Percentiles rank a stretch among this genome's conserved stretches.
Evolutionary conservation across 2,329 filamentous ascomycete genomes (phyloP).

Genomic region (Hirsutella thompsonii): DNA sequence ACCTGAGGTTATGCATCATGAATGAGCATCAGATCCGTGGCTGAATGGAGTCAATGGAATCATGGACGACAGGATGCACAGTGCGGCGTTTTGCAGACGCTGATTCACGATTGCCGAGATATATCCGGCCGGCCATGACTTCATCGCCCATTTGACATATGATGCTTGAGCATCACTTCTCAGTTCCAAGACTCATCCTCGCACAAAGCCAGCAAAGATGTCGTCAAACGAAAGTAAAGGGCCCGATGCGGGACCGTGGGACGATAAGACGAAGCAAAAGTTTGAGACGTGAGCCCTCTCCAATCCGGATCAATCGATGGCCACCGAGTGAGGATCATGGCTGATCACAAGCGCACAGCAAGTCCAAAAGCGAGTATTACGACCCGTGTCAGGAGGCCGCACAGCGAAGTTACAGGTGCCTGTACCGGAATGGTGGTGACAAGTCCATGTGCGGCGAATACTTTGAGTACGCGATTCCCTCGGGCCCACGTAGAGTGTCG

Average conservation of each 20-base stretch:
- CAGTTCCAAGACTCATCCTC: background rate
- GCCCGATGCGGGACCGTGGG: slow-evolving; percentile 32
- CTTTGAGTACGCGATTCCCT: slow-evolving; percentile 60
- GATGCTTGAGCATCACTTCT: too few species aligned
- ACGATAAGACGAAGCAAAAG: slow-evolving; percentile 45
- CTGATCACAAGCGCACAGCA: slow-evolving; percentile 42
- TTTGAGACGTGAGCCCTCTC: slow-evolving; percentile 54
- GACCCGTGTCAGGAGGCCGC: slow-evolving; percentile 95
- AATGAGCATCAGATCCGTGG: background rate
- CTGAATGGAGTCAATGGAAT: background rate
- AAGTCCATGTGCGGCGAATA: slow-evolving; percentile 86
- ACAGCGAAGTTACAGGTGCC: slow-evolving; percentile 68
- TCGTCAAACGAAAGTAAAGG: slow-evolving; percentile 6
- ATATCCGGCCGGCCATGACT: slow-evolving; percentile 7
- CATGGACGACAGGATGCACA: background rate
- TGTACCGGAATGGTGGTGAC: slow-evolving; percentile 81
- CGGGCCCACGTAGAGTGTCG: too few species aligned
- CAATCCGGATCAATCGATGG: too few species aligned
- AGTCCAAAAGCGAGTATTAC: slow-evolving; percentile 78
- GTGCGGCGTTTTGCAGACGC: background rate
- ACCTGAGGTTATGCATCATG: background rate
- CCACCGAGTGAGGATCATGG: background rate
- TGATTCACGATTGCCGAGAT: slow-evolving; percentile 6
- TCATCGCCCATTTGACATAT: slow-evolving; percentile 1
- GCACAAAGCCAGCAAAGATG: background rate